Evolutionary conservation across 345 rosid species (phyloP).

Genomic region (Pugionium dolabratum): DNA sequence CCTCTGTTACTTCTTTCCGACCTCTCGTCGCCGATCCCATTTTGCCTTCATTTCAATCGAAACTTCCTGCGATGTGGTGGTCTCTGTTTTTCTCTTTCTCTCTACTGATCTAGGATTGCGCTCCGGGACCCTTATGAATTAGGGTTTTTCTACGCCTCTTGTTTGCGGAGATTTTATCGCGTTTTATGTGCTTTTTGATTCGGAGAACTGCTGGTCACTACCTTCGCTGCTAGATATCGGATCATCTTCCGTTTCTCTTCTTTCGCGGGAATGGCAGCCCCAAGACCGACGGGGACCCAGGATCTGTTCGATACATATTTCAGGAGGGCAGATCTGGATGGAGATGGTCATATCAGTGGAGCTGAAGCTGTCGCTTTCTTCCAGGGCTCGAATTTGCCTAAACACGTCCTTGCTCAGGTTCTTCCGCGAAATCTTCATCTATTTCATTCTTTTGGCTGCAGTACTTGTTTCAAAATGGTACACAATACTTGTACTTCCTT

Average conservation of each 20-base stretch:
- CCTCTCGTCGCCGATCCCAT: constrained; percentile 24
- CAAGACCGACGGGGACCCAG: constrained; percentile 46
- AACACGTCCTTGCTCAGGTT: constrained; percentile 92
- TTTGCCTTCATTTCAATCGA: constrained; percentile 12
- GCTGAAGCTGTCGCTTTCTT: constrained; percentile 96
- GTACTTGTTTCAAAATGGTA: neutral
- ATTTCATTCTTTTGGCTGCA: neutral
- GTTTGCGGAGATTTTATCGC: constrained; percentile 31
- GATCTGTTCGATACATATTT: constrained; percentile 95
- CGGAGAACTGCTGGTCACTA: constrained; percentile 26
- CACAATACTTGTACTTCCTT: constrained; percentile 9
- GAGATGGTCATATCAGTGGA: constrained; percentile 98
- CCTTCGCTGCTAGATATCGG: constrained; percentile 37
- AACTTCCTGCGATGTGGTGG: constrained; percentile 16
- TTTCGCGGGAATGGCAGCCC: constrained; percentile 45
- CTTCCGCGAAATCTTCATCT: constrained; percentile 15
- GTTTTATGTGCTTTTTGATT: constrained; percentile 19
- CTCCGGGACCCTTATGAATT: constrained; percentile 19
- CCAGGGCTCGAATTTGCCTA: constrained; percentile 84
- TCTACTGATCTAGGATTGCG: constrained; percentile 38
- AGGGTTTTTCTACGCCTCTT: constrained; percentile 35
- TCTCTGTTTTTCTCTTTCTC: neutral
- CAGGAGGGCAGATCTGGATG: constrained; percentile 91
- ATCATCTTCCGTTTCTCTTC: constrained; percentile 17
- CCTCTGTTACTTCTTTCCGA: constrained; percentile 19